Conservation (phyloP, 2,329 filamentous ascomycete species). For the Ilyonectria mors-panacis region DNA sequence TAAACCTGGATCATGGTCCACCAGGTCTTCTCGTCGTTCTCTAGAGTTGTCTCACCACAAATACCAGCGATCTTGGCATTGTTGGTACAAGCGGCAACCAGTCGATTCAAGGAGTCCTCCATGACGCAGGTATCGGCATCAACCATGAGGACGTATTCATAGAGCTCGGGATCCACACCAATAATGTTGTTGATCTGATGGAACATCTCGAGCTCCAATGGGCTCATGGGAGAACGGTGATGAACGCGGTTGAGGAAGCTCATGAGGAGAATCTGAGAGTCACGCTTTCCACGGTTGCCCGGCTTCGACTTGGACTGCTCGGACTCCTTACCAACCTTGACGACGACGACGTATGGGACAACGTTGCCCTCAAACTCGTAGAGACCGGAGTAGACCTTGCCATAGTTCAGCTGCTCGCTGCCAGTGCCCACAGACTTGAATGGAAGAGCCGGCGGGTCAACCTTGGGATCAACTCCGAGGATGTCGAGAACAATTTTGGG, state of each 20-base stretch:
- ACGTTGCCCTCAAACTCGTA: slow-evolving; percentile 99
- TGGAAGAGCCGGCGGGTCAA: slow-evolving; percentile 92
- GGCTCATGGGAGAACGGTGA: slow-evolving; percentile 93
- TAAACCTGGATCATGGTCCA: slow-evolving; percentile 99
- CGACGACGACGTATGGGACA: slow-evolving; percentile 94
- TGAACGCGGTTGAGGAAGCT: slow-evolving; percentile 99
- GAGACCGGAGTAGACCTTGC: slow-evolving; percentile 97
- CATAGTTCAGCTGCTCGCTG: slow-evolving; percentile 95
- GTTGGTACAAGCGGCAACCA: slow-evolving; percentile 93
- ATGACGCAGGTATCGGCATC: slow-evolving; percentile 96
- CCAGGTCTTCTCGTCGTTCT: slow-evolving; percentile 96
- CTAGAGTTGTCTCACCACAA: slow-evolving; percentile 94
- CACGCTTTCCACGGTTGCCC: slow-evolving; percentile 97
- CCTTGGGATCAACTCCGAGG: slow-evolving; percentile 95
- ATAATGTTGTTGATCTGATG: slow-evolving; percentile 99
- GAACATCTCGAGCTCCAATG: slow-evolving; percentile 97
- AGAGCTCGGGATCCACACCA: slow-evolving; percentile 95
- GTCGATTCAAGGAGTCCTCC: slow-evolving; percentile 91
- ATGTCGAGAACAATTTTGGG: slow-evolving; percentile 99
- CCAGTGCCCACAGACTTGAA: slow-evolving; percentile 94
- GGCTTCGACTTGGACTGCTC: slow-evolving; percentile 93
- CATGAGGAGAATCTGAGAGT: slow-evolving; percentile 96
- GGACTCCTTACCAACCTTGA: slow-evolving; percentile 97
- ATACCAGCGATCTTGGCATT: slow-evolving; percentile 98
- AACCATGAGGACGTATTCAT: slow-evolving; percentile 97